Evolutionary conservation across 192 early-diverging fungal species (phyloP).

Genomic region (Coemansia sp.): DNA sequence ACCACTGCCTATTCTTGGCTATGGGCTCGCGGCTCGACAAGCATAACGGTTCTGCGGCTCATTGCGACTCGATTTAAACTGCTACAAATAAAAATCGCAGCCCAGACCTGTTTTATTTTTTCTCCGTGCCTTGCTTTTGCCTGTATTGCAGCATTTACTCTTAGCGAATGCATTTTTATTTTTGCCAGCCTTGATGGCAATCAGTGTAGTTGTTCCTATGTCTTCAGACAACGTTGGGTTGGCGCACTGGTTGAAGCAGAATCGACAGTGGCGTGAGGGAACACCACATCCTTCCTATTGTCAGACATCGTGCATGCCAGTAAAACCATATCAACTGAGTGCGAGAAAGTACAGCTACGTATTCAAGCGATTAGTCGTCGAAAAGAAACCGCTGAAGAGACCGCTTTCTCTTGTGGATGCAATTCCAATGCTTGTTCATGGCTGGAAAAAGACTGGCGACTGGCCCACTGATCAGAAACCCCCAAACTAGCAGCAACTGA

Average conservation of each 20-base stretch:
- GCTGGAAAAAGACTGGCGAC: conserved; percentile 39
- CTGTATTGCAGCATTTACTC: background rate
- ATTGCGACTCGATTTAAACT: background rate
- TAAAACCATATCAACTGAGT: conserved; percentile 12
- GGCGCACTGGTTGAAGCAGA: conserved; percentile 35
- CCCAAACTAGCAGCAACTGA: background rate
- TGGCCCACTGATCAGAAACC: conserved; percentile 32
- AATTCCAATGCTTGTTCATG: conserved; percentile 34
- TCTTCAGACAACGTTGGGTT: conserved; percentile 10
- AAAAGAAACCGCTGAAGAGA: conserved; percentile 22
- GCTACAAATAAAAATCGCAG: background rate
- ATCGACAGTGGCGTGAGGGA: conserved; percentile 26
- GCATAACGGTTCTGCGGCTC: background rate
- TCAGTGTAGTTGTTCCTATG: background rate
- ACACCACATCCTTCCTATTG: background rate
- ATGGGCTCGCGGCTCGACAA: conserved; percentile 3
- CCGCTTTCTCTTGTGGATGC: conserved; percentile 35
- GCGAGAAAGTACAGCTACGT: conserved; percentile 25
- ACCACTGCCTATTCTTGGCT: background rate
- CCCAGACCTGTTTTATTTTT: background rate
- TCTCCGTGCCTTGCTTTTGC: background rate
- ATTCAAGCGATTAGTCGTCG: conserved; percentile 30
- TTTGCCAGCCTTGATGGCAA: background rate
- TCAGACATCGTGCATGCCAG: background rate
- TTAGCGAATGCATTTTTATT: background rate